Evolutionary conservation across 164 flowering plant species (phyloP), one percentile per base, ranked within the genome.

Genomic region (Magnolia sinica): DNA sequence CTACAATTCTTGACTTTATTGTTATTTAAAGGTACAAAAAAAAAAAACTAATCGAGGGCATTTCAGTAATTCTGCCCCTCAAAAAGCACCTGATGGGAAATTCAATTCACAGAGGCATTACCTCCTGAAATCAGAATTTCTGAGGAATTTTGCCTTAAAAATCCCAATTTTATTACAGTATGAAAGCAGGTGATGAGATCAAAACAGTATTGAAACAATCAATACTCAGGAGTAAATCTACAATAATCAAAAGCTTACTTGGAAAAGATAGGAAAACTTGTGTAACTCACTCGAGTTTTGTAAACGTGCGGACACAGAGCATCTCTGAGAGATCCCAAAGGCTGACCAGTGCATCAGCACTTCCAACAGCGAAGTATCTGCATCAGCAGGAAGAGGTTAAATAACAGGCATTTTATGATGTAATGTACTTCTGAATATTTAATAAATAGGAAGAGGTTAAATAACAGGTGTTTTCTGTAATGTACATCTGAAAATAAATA

Each of bases 341-440:
- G 87, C 99, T 96, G 78, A 96, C 99, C 74, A 96, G 84, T 77
- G 97, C 92, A 88, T 96, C 99, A 69, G 99, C 99, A 86, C 99
- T 96, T 79, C 99, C 99, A 85, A 96, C 99, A 81, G 98, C 95
- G 88, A 96, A 96, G 85, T 94, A 91, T 77, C 99, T 96, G 87
- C 55, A 59, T 80, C 22, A 27, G 70, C 27, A 4, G 20, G 45
- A 74, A n/a, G 23, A 65, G 68, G 23, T n/a, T 23, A 65, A 65
- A 65, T n/a, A 65, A 22, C 20, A 65, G 68, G 31, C 20, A 7
- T 8, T 37, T 37, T 37, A 37, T 5, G 7, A 37, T 5, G 7
- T 37, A 37, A 37, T 37, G 45, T 37, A 37, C 45, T 37, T 37
- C 45, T 37, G 45, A 37, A 37, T 37, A 37, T 37, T 37, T 37